phyloP scores from a whole-genome alignment of 2,329 filamentous ascomycete species.

The Diaporthe batatas region DNA sequence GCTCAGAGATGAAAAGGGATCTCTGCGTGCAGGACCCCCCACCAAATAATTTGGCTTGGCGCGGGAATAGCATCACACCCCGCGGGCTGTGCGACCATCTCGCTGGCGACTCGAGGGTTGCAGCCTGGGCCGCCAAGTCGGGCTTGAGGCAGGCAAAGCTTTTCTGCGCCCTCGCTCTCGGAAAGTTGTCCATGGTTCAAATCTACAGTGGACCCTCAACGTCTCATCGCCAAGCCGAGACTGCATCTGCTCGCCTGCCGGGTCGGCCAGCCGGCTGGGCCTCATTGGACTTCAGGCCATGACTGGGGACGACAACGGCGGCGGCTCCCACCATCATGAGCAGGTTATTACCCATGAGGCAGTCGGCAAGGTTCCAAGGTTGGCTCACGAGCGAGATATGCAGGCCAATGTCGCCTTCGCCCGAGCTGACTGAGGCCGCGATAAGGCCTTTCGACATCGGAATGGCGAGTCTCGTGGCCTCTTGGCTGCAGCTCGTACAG shows the following conservation, averaged over 20 bases:
- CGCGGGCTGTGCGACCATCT: background rate
- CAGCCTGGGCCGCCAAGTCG: slow-evolving; percentile 17
- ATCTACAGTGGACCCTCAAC: slow-evolving; percentile 22
- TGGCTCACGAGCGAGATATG: slow-evolving; percentile 29
- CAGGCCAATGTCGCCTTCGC: slow-evolving; percentile 25
- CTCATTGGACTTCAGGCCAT: slow-evolving; percentile 25
- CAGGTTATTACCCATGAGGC: slow-evolving; percentile 13
- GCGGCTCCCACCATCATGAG: slow-evolving; percentile 28
- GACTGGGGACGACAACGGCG: slow-evolving; percentile 20
- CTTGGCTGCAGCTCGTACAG: slow-evolving; percentile 23
- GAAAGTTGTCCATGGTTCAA: too few species aligned
- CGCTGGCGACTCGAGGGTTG: slow-evolving; percentile 4
- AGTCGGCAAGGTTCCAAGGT: slow-evolving; percentile 33
- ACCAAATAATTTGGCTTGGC: slow-evolving; percentile 5
- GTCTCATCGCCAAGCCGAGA: slow-evolving; percentile 26
- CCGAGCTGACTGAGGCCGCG: background rate
- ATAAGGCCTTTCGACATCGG: slow-evolving; percentile 33
- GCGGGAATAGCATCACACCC: slow-evolving; percentile 25
- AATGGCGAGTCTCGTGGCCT: slow-evolving; percentile 27
- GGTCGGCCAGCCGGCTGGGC: slow-evolving; percentile 13
- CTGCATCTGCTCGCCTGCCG: slow-evolving; percentile 21
- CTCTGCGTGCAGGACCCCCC: slow-evolving; percentile 12
- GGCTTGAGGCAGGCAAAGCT: slow-evolving; percentile 25
- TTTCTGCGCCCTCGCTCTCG: slow-evolving; percentile 21
- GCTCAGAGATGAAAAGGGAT: slow-evolving; percentile 15